Percentiles rank a stretch among this genome's conserved stretches.
These are phyloP conservation scores for Ceratocystis cacaofunesta DNA, from an alignment of 2,329 filamentous ascomycete genomes.

Conservation along the genomic window DNA sequence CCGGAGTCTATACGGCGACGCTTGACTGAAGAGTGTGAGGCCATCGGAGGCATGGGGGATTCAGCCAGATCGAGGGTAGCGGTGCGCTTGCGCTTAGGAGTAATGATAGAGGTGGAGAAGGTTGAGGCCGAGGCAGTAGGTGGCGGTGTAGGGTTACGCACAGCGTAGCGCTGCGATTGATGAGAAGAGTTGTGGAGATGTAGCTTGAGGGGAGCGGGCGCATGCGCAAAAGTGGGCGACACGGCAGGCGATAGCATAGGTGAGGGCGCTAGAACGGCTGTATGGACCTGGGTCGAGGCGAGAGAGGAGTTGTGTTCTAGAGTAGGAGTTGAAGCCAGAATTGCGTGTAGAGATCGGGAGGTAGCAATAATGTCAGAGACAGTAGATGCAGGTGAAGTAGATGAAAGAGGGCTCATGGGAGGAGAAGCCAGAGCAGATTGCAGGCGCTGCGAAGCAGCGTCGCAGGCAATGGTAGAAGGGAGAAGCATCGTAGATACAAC, in stretches of 20 bases:
- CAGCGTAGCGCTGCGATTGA: slow-evolving; percentile 17
- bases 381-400: slow-evolving; percentile 19
- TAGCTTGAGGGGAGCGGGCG: slow-evolving; percentile 6
- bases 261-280: slow-evolving; percentile 4
- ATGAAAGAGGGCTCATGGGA: slow-evolving; percentile 37
- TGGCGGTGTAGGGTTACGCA: slow-evolving; percentile 31
- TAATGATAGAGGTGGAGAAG: slow-evolving; percentile 35
- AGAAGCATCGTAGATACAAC: slow-evolving; percentile 35
- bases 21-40: slow-evolving; percentile 31
- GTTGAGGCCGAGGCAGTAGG: slow-evolving; percentile 22
- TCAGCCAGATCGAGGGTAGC: slow-evolving; percentile 8
- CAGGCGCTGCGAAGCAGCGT: slow-evolving; percentile 37
- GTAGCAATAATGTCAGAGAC: slow-evolving; percentile 41
- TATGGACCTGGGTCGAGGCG: not conserved
- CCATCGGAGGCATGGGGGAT: slow-evolving; percentile 5
- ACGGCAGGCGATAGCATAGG: too few species aligned
- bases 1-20: slow-evolving; percentile 35
- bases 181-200: not conserved
- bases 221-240: slow-evolving; percentile 4
- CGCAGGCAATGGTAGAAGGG: slow-evolving; percentile 44
- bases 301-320: slow-evolving; percentile 1
- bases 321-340: slow-evolving; percentile 31
- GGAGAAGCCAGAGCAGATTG: slow-evolving; percentile 40
- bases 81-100: slow-evolving; percentile 28
- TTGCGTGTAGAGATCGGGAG: slow-evolving; percentile 46